Evolutionary conservation across 2,329 filamentous ascomycete species (phyloP).

Genomic region (Talaromyces sp.): DNA sequence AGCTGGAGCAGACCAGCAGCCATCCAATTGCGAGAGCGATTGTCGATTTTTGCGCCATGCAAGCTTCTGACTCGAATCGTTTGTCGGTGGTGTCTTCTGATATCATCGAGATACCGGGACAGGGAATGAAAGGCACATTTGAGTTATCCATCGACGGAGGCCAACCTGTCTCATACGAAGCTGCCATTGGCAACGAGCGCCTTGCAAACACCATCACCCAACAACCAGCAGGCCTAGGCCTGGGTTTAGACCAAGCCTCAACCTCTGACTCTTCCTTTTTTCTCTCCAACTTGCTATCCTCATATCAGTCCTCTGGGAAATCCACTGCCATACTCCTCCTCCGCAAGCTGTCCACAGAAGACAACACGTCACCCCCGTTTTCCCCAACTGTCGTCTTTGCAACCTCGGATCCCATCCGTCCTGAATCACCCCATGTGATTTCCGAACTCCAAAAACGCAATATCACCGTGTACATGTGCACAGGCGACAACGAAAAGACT

Average conservation of each 20-base stretch:
- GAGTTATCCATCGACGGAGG: conserved; percentile 21
- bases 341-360: conserved; percentile 16
- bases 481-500: conserved; percentile 83
- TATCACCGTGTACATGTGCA: conserved; percentile 84
- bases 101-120: conserved; percentile 52
- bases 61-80: conserved; percentile 5
- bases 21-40: conserved; percentile 57
- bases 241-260: background rate
- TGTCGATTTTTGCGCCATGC: conserved; percentile 42
- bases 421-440: conserved; percentile 64
- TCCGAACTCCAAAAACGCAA: conserved; percentile 58
- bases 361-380: conserved; percentile 19
- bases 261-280: conserved; percentile 29
- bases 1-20: conserved; percentile 54
- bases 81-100: conserved; percentile 27
- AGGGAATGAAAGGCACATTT: conserved; percentile 53
- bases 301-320: conserved; percentile 38
- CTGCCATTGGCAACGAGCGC: conserved; percentile 55
- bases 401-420: conserved; percentile 74
- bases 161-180: conserved; percentile 33
- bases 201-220: conserved; percentile 36
- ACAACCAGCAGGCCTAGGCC: conserved; percentile 14
- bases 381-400: conserved; percentile 62
- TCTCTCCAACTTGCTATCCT: conserved; percentile 26
- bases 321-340: conserved; percentile 42